A percentile compares a stretch with the other conserved stretches of the same genome.
These are phyloP conservation scores for Cytospora schulzeri DNA, from an alignment of 2,329 filamentous ascomycete species.

Conservation along the genomic window DNA sequence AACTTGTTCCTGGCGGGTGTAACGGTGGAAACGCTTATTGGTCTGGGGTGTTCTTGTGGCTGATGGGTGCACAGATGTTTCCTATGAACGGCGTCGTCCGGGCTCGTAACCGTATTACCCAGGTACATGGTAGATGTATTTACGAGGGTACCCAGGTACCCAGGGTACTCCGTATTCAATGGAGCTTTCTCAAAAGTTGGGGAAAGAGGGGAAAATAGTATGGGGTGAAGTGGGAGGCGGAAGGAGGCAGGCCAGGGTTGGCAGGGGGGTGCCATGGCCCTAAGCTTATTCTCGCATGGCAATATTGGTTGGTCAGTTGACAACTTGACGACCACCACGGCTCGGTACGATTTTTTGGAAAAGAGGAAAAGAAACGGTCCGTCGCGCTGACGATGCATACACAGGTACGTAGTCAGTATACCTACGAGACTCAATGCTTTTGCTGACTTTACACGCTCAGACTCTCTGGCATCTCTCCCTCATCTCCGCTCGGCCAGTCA, in stretches of 20 bases:
- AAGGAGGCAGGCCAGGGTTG: neutral
- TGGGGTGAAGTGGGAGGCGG: neutral
- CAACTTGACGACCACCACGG: no score
- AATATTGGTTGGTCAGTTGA: no score
- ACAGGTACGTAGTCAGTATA: no score
- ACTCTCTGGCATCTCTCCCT: neutral
- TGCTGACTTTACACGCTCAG: neutral
- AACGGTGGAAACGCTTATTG: neutral
- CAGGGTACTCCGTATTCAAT: neutral
- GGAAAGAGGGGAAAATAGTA: neutral
- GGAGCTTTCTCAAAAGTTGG: neutral
- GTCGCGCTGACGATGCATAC: neutral
- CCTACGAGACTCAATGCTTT: neutral
- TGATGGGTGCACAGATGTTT: neutral
- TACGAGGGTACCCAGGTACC: neutral
- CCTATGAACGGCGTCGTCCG: neutral
- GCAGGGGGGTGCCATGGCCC: neutral
- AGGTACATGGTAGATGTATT: neutral
- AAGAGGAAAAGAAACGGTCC: neutral
- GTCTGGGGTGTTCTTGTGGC: neutral
- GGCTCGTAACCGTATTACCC: neutral
- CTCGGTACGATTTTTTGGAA: neutral
- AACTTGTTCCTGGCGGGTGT: constrained; percentile 1
- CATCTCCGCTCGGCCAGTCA: neutral
- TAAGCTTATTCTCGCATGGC: no score